Evolutionary conservation across 2,329 filamentous ascomycete genomes (phyloP), one percentile per base, ranked within the genome.

Genomic region (Clathrospora elynae): DNA sequence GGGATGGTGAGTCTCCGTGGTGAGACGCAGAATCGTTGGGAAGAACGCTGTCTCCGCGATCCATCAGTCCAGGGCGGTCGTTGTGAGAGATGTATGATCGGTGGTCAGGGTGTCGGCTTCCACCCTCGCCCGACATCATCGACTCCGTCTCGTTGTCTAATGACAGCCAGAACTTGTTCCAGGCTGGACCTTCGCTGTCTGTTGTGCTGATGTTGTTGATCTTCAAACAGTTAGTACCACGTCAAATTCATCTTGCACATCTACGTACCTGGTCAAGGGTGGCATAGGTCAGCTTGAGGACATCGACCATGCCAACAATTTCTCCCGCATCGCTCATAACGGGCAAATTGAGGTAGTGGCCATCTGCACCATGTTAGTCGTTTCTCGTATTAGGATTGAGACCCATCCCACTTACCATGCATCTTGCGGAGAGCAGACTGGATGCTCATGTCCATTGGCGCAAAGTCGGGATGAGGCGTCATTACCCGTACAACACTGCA

Each of bases 141-240:
- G 93, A 99, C 72, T 97, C 93, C 10, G 91, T 92, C 70, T 96
- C 92, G 61, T 95, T 84, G 70, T 97, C 84, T 61, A 99, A 85
- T 1, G 93, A 97, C 56, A 97, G 79, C 93, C 93, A 99, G 76
- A 99, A 99, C 73, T 97, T 99, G 77, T 96, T 97, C 93, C 93
- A 99, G 5, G 93, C 93, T 4, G 93, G 93, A 0, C 93, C 93
- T 73, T 99, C 93, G 59, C 84, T 90, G 66, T 96, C 92, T 28
- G 83, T 82, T 38, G 85, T 90, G 26, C 82, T 85, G 86, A 99
- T 97, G 46, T 89, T 90, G 76, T 97, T 97, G 66, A 86, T 85
- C 79, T 86, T 28, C 1, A 35, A 11, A 19, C 19, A 30, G 36
- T 59, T 34, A 60, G 50, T 26, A 23, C 19, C 14, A 25, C 12